These are phyloP conservation scores for Solanum virginianum DNA, from an alignment of 257 asterid species.

Conservation along the genomic window DNA sequence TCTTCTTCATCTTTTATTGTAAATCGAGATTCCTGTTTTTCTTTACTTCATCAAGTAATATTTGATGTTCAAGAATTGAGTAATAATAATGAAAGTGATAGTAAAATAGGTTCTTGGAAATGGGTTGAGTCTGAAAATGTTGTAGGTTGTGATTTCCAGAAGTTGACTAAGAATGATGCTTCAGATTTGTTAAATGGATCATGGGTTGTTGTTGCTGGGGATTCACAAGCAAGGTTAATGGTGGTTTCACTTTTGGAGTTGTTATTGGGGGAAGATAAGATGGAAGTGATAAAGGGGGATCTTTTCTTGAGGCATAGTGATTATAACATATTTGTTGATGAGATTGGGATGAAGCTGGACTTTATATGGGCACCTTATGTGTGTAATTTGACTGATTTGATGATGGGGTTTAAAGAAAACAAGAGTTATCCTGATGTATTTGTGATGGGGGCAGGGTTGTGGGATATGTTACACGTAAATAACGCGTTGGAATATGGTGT, in stretches of 20 bases:
- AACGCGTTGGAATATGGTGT: conserved; percentile 45
- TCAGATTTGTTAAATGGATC: conserved; percentile 88
- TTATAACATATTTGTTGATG: conserved; percentile 49
- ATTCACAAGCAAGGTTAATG: conserved; percentile 79
- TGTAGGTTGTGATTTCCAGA: conserved; percentile 66
- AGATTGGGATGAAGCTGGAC: conserved; percentile 78
- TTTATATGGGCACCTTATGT: conserved; percentile 83
- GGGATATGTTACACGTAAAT: conserved; percentile 85
- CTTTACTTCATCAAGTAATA: conserved; percentile 43
- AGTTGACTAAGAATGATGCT: conserved; percentile 50
- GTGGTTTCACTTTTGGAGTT: conserved; percentile 72
- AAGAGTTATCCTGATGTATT: conserved; percentile 57
- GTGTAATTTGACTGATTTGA: conserved; percentile 48
- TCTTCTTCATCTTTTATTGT: conserved; percentile 3
- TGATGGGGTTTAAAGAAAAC: conserved; percentile 25
- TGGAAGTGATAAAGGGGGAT: conserved; percentile 44
- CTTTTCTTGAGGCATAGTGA: conserved; percentile 89
- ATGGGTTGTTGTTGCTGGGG: conserved; percentile 93
- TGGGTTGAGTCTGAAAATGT: conserved; percentile 43
- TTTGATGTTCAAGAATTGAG: conserved; percentile 1
- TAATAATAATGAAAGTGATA: background rate
- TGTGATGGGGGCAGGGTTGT: conserved; percentile 86
- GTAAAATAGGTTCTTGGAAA: conserved; percentile 43
- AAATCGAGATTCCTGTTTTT: conserved; percentile 52
- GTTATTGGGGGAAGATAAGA: conserved; percentile 45